phyloP scores from a whole-genome alignment of 1,284 basidiomycete species.

The Puccinia novopanici region DNA sequence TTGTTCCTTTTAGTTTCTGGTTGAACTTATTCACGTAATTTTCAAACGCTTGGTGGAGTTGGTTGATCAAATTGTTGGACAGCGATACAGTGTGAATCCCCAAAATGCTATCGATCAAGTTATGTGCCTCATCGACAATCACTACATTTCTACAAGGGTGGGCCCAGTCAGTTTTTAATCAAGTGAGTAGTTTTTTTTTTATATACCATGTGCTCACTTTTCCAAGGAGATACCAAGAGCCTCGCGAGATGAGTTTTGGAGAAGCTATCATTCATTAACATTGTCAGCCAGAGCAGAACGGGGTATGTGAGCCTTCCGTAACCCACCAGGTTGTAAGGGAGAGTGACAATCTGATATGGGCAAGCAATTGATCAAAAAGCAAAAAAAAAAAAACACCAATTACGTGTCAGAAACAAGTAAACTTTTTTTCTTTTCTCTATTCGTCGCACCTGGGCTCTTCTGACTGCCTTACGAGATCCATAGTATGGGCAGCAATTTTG shows the following conservation, averaged over 20 bases:
- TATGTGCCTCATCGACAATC: slow-evolving; percentile 95
- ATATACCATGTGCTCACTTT: slow-evolving; percentile 62
- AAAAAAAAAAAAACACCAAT: not conserved
- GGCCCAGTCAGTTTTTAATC: slow-evolving; percentile 8
- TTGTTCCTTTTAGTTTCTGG: slow-evolving; percentile 70
- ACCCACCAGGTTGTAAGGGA: slow-evolving; percentile 80
- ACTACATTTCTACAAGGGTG: slow-evolving; percentile 66
- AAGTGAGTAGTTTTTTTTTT: not conserved
- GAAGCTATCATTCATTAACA: slow-evolving; percentile 60
- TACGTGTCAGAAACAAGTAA: not conserved
- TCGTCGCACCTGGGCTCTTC: slow-evolving; percentile 75
- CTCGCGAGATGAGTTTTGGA: slow-evolving; percentile 81
- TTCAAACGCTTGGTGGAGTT: slow-evolving; percentile 74
- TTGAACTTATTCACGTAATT: slow-evolving; percentile 79
- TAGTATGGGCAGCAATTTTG: slow-evolving; percentile 87
- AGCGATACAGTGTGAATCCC: slow-evolving; percentile 78
- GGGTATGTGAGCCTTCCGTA: not conserved
- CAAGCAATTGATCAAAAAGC: not conserved
- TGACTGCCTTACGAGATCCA: slow-evolving; percentile 79
- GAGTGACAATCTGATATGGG: slow-evolving; percentile 71
- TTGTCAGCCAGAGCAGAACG: not conserved
- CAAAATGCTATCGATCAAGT: slow-evolving; percentile 71
- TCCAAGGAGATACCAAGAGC: slow-evolving; percentile 80
- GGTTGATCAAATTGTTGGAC: slow-evolving; percentile 66
- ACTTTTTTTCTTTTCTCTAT: slow-evolving; percentile 49